Conservation (phyloP, 805 yeast genomes). For the Lachancea kluyveri region DNA sequence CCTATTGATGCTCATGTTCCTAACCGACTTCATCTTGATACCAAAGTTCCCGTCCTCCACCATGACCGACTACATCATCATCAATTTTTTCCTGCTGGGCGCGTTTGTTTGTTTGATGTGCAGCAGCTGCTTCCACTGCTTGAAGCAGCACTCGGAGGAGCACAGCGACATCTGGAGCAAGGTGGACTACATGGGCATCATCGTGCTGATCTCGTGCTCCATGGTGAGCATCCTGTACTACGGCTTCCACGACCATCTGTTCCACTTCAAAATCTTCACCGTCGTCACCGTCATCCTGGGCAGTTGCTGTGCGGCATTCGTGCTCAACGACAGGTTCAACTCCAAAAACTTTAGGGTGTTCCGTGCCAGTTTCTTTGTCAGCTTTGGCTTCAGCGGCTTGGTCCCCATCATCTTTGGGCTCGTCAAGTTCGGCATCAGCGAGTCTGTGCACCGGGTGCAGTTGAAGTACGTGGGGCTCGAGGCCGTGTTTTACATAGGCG, state of each 20-base stretch:
- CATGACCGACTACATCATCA: constrained; percentile 42
- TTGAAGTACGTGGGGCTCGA: constrained; percentile 60
- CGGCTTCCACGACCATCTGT: constrained; percentile 35
- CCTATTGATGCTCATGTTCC: constrained; percentile 20
- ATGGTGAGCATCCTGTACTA: constrained; percentile 45
- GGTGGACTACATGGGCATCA: constrained; percentile 72
- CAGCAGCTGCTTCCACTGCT: constrained; percentile 61
- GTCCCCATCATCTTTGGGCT: constrained; percentile 61
- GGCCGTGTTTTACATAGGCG: constrained; percentile 66
- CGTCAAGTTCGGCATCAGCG: constrained; percentile 42
- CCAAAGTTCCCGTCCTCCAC: constrained; percentile 32
- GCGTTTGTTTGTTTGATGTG: constrained; percentile 53
- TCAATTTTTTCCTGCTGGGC: constrained; percentile 50
- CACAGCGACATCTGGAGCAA: constrained; percentile 56
- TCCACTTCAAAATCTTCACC: constrained; percentile 25
- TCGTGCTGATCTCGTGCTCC: constrained; percentile 59
- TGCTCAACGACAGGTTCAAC: constrained; percentile 61
- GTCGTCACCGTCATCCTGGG: constrained; percentile 51
- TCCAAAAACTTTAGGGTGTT: constrained; percentile 62
- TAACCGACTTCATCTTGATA: constrained; percentile 25
- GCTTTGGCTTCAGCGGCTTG: constrained; percentile 70
- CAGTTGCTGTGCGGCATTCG: constrained; percentile 51
- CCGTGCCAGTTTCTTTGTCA: constrained; percentile 71
- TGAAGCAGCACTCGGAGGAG: constrained; percentile 57
- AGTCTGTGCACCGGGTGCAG: constrained; percentile 47